These are phyloP conservation scores for Pseudopithomyces maydicus DNA, from an alignment of 2,329 filamentous ascomycete genomes.

Conservation along the genomic window DNA sequence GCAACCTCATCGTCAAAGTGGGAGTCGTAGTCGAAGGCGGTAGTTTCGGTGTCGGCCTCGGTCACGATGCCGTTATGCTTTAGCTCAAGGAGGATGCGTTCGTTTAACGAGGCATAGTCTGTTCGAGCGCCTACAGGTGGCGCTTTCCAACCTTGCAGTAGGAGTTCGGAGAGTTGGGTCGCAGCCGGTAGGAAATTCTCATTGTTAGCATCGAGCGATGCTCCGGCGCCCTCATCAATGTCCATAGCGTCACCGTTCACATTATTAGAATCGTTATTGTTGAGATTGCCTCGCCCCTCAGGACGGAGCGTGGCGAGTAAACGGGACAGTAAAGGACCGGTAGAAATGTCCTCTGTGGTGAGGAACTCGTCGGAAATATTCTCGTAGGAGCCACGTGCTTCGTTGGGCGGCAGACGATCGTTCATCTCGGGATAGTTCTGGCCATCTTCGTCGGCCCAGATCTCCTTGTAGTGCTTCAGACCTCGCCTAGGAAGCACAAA, in stretches of 20 bases:
- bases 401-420: conserved; percentile 74
- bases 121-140: conserved; percentile 70
- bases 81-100: conserved; percentile 88
- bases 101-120: conserved; percentile 85
- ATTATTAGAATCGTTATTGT: conserved; percentile 60
- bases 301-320: conserved; percentile 81
- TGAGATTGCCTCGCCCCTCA: conserved; percentile 66
- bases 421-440: conserved; percentile 73
- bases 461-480: conserved; percentile 82
- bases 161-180: conserved; percentile 78
- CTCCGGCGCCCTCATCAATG: conserved; percentile 51
- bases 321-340: conserved; percentile 83
- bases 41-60: conserved; percentile 67
- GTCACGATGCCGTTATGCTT: conserved; percentile 88
- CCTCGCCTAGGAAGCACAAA: conserved; percentile 87
- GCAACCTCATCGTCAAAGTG: conserved; percentile 95
- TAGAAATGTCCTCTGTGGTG: conserved; percentile 87
- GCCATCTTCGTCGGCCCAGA: conserved; percentile 95
- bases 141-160: conserved; percentile 78
- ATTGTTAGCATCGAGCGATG: conserved; percentile 41
- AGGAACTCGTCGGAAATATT: conserved; percentile 84
- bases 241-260: conserved; percentile 55
- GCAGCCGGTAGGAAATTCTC: conserved; percentile 64
- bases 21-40: conserved; percentile 86
- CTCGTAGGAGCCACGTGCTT: conserved; percentile 83